phyloP scores from a whole-genome alignment of 305 asterid genomes.

The Striga hermonthica region DNA sequence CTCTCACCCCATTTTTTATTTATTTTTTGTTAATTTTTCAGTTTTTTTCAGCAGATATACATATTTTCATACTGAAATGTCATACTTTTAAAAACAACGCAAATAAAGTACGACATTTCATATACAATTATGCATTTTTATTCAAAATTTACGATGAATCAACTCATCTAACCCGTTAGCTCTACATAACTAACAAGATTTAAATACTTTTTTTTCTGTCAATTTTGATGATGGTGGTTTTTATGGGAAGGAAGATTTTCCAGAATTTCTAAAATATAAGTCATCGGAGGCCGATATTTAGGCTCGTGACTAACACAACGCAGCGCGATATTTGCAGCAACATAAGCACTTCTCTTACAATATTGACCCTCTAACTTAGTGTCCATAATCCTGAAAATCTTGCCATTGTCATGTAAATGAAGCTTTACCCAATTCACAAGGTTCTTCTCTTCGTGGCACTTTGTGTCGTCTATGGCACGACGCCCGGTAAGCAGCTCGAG shows the following conservation, averaged over 20 bases:
- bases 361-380: constrained; percentile 67
- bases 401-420: constrained; percentile 51
- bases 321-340: constrained; percentile 62
- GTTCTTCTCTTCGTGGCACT: constrained; percentile 47
- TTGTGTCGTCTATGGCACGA: constrained; percentile 51
- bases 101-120: too few species aligned
- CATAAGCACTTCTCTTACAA: constrained; percentile 60
- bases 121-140: too few species aligned
- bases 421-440: constrained; percentile 61
- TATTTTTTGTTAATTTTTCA: too few species aligned
- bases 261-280: constrained; percentile 55
- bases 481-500: constrained; percentile 80
- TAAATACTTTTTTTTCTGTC: not conserved
- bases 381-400: constrained; percentile 69
- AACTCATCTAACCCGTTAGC: too few species aligned
- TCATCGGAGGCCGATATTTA: constrained; percentile 68
- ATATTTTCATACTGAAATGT: too few species aligned
- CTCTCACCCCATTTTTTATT: constrained; percentile 76
- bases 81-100: too few species aligned
- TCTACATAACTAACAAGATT: too few species aligned
- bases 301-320: constrained; percentile 59
- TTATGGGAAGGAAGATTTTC: constrained; percentile 57
- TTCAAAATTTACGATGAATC: too few species aligned
- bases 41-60: too few species aligned
- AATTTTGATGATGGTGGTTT: constrained; percentile 13